Evolutionary conservation across 257 asterid species (phyloP).

Genomic region (Solanum chaucha): DNA sequence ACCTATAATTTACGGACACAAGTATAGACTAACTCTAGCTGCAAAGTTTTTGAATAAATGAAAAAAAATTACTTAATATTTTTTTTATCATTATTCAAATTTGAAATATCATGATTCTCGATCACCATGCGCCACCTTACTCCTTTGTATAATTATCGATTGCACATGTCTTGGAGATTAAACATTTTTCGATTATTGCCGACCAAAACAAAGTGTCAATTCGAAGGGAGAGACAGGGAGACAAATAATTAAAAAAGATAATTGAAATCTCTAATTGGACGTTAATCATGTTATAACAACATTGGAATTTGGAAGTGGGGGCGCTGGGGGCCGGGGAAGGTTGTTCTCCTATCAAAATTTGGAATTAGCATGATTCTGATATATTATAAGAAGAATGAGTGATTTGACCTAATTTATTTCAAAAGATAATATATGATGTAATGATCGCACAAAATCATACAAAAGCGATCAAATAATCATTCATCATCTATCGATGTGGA

Average conservation of each 20-base stretch:
- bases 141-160: neutral
- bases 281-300: neutral
- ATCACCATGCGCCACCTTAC: neutral
- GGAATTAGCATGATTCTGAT: neutral
- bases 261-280: neutral
- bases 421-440: no score
- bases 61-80: no score
- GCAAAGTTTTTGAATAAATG: no score
- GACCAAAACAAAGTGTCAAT: neutral
- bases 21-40: neutral
- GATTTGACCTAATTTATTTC: no score
- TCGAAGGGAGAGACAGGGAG: neutral
- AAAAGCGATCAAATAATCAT: neutral
- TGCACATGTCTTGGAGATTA: slow-evolving; percentile 1
- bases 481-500: neutral
- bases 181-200: neutral
- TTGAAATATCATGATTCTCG: no score
- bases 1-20: neutral
- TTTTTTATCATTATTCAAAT: no score
- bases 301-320: neutral
- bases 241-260: neutral
- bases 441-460: neutral
- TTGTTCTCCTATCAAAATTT: neutral
- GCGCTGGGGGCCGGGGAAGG: neutral
- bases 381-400: no score